These are phyloP conservation scores for Beauveria australis DNA, from an alignment of 2,329 filamentous ascomycete species.

Conservation along the genomic window DNA sequence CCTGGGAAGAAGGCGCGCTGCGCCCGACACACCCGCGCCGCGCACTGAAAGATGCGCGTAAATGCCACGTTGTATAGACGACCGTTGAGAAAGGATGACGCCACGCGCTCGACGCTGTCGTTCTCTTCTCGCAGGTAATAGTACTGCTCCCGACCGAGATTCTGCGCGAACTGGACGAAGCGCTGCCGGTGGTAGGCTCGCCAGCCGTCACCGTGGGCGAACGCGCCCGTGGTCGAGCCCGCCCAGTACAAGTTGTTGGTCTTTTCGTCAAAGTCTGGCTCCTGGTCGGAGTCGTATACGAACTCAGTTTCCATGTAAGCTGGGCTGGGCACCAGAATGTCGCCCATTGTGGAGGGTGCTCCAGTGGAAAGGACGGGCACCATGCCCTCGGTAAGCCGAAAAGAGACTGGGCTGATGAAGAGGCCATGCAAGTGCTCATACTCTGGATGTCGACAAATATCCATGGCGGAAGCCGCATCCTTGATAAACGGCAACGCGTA, in stretches of 20 bases:
- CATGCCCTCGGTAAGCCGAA: conserved; percentile 29
- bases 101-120: conserved; percentile 13
- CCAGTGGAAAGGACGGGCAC: conserved; percentile 41
- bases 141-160: conserved; percentile 19
- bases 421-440: conserved; percentile 37
- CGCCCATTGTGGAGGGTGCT: conserved; percentile 37
- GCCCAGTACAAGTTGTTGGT: conserved; percentile 47
- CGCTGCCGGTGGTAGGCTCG: conserved; percentile 38
- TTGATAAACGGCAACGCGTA: conserved; percentile 30
- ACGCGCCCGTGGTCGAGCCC: conserved; percentile 46
- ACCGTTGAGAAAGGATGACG: conserved; percentile 27
- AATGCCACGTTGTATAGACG: conserved; percentile 37
- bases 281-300: conserved; percentile 30
- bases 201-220: conserved; percentile 28
- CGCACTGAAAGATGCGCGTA: conserved; percentile 38
- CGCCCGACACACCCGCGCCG: conserved; percentile 25
- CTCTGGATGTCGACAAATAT: conserved; percentile 38
- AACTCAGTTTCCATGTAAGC: conserved; percentile 37
- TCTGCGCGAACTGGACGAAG: conserved; percentile 30
- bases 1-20: conserved; percentile 24
- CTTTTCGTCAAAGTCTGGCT: conserved; percentile 42
- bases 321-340: conserved; percentile 44
- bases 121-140: conserved; percentile 24
- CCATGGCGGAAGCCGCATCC: conserved; percentile 18
- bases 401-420: conserved; percentile 33